These are phyloP conservation scores for Rubroboletus pulcherrimus DNA, from an alignment of 768 basidiomycete genomes.

Conservation along the genomic window DNA sequence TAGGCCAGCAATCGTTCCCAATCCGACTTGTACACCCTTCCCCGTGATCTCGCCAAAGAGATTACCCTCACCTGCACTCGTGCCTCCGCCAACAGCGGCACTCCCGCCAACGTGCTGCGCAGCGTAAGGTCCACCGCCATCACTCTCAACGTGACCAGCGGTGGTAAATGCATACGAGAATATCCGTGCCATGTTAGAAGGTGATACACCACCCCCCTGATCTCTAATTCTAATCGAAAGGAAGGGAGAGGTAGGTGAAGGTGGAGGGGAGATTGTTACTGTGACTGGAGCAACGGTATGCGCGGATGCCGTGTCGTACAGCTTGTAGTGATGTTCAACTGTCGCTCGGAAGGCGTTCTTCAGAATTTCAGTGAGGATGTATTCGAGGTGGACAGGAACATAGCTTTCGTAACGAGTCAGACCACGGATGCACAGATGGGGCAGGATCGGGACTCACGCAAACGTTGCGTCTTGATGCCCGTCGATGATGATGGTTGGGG, in stretches of 20 bases:
- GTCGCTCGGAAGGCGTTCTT: constrained; percentile 92
- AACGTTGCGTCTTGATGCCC: constrained; percentile 70
- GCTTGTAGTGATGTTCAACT: constrained; percentile 64
- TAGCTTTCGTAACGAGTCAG: constrained; percentile 47
- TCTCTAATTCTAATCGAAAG: constrained; percentile 81
- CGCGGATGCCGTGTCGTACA: constrained; percentile 33
- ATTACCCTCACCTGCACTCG: constrained; percentile 41
- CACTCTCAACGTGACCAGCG: constrained; percentile 50
- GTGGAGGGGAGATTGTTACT: constrained; percentile 66
- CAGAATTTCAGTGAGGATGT: constrained; percentile 85
- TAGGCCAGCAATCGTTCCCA: constrained; percentile 88
- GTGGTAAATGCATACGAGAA: constrained; percentile 94
- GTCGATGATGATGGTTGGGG: constrained; percentile 65
- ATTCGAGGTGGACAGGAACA: constrained; percentile 87
- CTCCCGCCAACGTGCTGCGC: constrained; percentile 74
- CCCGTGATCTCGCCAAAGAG: constrained; percentile 77
- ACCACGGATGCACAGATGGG: constrained; percentile 1
- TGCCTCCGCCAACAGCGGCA: constrained; percentile 52
- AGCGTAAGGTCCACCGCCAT: constrained; percentile 69
- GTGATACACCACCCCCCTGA: constrained; percentile 81
- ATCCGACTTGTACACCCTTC: constrained; percentile 70
- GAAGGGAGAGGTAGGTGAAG: constrained; percentile 37
- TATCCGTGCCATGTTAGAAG: constrained; percentile 68
- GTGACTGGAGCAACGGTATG: constrained; percentile 55
- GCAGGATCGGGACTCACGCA: constrained; percentile 51